Percentiles rank a stretch among this genome's conserved stretches.
Conservation (phyloP, 768 basidiomycete genomes). For the Suillus decipiens region DNA sequence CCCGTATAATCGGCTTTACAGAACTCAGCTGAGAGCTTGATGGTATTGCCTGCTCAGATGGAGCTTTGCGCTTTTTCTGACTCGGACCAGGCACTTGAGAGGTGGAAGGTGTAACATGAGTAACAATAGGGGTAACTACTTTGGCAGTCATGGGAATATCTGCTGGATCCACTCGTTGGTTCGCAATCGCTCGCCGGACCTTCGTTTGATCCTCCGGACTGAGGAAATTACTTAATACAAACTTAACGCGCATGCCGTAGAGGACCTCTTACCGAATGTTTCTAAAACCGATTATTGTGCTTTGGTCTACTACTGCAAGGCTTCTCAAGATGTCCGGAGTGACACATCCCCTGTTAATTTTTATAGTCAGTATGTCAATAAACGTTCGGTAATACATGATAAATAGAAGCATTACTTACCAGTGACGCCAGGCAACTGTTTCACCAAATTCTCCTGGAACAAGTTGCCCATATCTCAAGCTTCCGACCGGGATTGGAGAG, state of each 20-base stretch:
- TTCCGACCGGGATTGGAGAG: conserved; percentile 51
- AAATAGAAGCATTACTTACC: conserved; percentile 44
- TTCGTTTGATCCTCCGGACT: conserved; percentile 65
- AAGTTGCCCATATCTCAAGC: conserved; percentile 65
- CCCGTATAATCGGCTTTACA: conserved; percentile 17
- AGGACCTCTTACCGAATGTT: conserved; percentile 45
- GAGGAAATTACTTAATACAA: conserved; percentile 3
- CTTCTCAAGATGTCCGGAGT: conserved; percentile 54
- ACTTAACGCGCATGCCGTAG: background rate
- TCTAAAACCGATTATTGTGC: conserved; percentile 51
- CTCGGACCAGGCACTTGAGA: conserved; percentile 17
- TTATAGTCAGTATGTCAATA: conserved; percentile 1
- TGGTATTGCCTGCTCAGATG: conserved; percentile 23
- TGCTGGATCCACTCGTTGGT: conserved; percentile 52
- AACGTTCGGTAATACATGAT: background rate
- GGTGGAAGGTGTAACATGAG: conserved; percentile 8
- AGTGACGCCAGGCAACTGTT: conserved; percentile 75
- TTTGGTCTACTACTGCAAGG: conserved; percentile 46
- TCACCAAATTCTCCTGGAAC: conserved; percentile 51
- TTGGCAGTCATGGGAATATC: conserved; percentile 56
- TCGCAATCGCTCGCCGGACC: conserved; percentile 58
- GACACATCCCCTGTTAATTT: conserved; percentile 64
- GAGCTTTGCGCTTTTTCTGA: conserved; percentile 49
- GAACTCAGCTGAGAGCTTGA: conserved; percentile 16
- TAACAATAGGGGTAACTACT: conserved; percentile 11